Conservation (phyloP, 257 asterid genomes). For the Capsicum pubescens region DNA sequence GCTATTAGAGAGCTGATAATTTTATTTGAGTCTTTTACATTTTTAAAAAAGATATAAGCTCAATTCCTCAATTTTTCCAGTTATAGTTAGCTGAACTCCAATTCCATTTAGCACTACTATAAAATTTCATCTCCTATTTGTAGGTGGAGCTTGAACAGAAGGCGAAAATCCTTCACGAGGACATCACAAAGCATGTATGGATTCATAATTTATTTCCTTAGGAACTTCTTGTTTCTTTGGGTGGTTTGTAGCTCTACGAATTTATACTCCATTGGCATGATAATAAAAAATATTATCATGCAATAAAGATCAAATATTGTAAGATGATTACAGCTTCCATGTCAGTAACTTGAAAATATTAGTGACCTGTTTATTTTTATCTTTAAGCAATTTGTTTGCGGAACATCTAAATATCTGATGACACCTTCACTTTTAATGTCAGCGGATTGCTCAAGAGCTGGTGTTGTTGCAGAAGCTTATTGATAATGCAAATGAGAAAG, state of each 20-base stretch:
- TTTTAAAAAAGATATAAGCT: conserved; percentile 19
- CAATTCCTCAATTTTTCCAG: conserved; percentile 15
- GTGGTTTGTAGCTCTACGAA: neutral
- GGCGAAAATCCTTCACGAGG: conserved; percentile 72
- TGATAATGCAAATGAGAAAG: conserved; percentile 77
- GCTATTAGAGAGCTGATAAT: neutral
- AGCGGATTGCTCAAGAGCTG: conserved; percentile 76
- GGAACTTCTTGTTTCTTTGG: neutral
- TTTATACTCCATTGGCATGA: neutral
- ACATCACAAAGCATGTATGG: conserved; percentile 70
- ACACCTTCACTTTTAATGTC: conserved; percentile 31
- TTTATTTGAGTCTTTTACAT: neutral
- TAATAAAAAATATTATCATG: neutral
- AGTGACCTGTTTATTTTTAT: neutral
- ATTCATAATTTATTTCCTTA: conserved; percentile 22
- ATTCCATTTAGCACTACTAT: neutral
- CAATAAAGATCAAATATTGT: neutral
- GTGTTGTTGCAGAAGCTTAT: conserved; percentile 47
- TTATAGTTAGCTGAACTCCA: conserved; percentile 5
- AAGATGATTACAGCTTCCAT: conserved; percentile 2
- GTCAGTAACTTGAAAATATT: neutral
- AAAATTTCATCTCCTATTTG: conserved; percentile 21
- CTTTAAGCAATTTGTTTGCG: neutral
- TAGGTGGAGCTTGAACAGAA: conserved; percentile 79
- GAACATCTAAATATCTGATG: conserved; percentile 15